phyloP scores from a whole-genome alignment of 192 early-diverging fungal genomes.

The Jimgerdemannia lactiflua region DNA sequence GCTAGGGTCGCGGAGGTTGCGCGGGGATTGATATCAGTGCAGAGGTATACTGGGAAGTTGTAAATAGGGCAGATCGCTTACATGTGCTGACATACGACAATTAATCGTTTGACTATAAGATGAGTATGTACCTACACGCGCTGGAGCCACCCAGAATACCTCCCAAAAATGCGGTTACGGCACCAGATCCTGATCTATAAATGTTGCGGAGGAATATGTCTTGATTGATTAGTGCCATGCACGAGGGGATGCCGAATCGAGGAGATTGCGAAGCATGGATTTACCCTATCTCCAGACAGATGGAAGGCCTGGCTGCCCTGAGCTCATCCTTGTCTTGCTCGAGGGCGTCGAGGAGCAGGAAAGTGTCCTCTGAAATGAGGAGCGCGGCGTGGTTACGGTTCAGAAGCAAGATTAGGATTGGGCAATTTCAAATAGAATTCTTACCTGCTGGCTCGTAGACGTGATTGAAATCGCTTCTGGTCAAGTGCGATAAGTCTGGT shows the following conservation, averaged over 20 bases:
- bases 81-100: not conserved
- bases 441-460: constrained; percentile 89
- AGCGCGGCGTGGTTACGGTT: not conserved
- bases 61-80: not conserved
- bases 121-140: constrained; percentile 35
- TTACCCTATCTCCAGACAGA: constrained; percentile 88
- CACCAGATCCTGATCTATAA: constrained; percentile 76
- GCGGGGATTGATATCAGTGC: constrained; percentile 82
- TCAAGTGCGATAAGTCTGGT: constrained; percentile 74
- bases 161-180: constrained; percentile 78
- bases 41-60: constrained; percentile 40
- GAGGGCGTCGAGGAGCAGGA: constrained; percentile 89
- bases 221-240: not conserved
- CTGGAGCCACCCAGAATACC: constrained; percentile 39
- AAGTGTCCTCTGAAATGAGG: constrained; percentile 78
- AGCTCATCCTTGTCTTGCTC: constrained; percentile 67
- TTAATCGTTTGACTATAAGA: constrained; percentile 4
- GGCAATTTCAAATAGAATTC: not conserved
- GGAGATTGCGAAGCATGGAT: not conserved
- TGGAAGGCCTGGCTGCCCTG: constrained; percentile 46
- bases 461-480: constrained; percentile 51
- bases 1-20: constrained; percentile 65
- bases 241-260: not conserved
- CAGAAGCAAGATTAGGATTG: not conserved
- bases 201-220: too few species aligned